Evolutionary conservation across 768 basidiomycete species (phyloP), one percentile per base, ranked within the genome.

Genomic region (Trametes punicea): DNA sequence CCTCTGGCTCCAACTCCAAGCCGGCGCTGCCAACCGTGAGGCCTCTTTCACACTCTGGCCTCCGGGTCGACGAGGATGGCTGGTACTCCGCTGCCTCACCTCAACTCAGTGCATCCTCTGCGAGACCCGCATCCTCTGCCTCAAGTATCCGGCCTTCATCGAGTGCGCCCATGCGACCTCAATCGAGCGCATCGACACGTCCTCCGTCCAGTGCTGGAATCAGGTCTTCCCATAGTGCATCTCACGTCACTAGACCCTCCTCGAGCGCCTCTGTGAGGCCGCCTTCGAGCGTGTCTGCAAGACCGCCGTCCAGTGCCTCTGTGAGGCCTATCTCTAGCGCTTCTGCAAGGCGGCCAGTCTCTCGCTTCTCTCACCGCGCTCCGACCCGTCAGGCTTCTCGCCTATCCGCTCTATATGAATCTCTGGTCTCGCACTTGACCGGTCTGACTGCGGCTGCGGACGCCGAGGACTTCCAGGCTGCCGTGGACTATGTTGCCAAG

Each of bases 401-500:
- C 18, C 69, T 89, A 9, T 61, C 80, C 2, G 81, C 84, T 0
- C 65, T 80, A 36, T 80, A 77, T 51, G 82, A 85, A 53, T 67
- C 73, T 0, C 73, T 91, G 18, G 82, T 80, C 51, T 71, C 71
- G 8, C 82, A 85, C 38, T 60, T 86, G 7, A 80, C 79, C 4
- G 80, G 80, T 7, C 64, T 88, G 29, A 69, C 70, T 3, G 69
- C 76, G n/a, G 76, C 77, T 2, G 55, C 50, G 0, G 73, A 75
- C 15, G 77, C 69, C 1, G 75, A 73, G 49, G 72, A 81, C 45
- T 76, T 81, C 62, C 76, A 74, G 23, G 72, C 73, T 20, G 72
- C 75, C 0, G 75, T 83, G 18, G 85, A 87, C 44, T 78, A 79
- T 63, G 82, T 79, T 0, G 74, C 80, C 46, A 87, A 78, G 66